Percentiles rank a stretch among this genome's conserved stretches.
phyloP scores from a whole-genome alignment of 345 rosid species.

The Hibiscus syriacus region DNA sequence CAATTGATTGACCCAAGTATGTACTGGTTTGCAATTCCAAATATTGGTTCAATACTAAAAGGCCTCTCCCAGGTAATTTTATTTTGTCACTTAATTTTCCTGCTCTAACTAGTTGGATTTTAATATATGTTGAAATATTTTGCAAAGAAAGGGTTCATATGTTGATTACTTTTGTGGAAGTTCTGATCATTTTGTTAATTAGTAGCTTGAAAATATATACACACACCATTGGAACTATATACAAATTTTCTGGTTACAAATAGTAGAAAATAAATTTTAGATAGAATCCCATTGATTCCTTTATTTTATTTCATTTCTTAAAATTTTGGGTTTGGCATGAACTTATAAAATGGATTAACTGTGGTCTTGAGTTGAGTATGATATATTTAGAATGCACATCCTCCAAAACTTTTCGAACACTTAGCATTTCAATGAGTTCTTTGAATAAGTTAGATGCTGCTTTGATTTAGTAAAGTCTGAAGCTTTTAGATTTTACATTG shows the following conservation, averaged over 20 bases:
- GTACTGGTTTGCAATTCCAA: conserved; percentile 95
- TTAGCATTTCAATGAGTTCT: background rate
- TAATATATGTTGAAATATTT: background rate
- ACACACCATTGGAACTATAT: background rate
- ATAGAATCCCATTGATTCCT: background rate
- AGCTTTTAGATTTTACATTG: background rate
- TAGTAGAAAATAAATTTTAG: background rate
- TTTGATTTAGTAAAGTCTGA: background rate
- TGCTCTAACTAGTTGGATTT: background rate
- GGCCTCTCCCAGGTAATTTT: conserved; percentile 69
- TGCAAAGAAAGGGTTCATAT: background rate
- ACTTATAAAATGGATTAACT: no score
- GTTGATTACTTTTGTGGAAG: background rate
- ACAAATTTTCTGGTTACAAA: background rate
- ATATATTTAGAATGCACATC: background rate
- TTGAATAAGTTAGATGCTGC: background rate
- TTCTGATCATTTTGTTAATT: background rate
- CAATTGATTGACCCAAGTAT: conserved; percentile 23
- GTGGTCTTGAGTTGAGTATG: background rate
- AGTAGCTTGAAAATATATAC: background rate
- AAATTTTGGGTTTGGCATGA: background rate
- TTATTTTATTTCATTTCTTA: background rate
- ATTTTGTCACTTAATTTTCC: background rate
- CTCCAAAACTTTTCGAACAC: background rate
- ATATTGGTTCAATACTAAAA: conserved; percentile 72